Percentiles rank a stretch among this genome's conserved stretches.
phyloP scores from a whole-genome alignment of 805 yeast genomes.

The Candida rishiriensis region DNA sequence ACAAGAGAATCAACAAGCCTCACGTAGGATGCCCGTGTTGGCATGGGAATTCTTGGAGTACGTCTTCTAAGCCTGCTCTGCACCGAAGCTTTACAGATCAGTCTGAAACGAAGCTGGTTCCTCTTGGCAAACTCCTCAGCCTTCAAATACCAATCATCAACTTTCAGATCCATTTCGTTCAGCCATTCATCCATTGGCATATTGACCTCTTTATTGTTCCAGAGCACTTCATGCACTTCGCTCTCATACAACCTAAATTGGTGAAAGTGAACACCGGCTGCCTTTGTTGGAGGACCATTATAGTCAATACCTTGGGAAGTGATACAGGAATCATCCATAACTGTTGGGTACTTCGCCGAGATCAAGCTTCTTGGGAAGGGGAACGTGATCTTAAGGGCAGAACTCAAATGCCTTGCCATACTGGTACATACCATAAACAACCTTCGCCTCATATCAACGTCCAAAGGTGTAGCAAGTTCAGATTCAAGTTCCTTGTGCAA shows the following conservation, averaged over 20 bases:
- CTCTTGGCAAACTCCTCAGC: conserved; percentile 16
- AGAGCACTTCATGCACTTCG: conserved; percentile 14
- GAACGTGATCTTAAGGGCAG: conserved; percentile 7
- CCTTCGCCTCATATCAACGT: conserved; percentile 7
- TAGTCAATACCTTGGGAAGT: conserved; percentile 7
- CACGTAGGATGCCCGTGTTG: conserved; percentile 8
- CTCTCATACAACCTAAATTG: conserved; percentile 12
- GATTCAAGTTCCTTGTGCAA: conserved; percentile 8
- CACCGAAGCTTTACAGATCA: conserved; percentile 11
- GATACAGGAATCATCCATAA: conserved; percentile 13
- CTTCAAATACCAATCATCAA: conserved; percentile 10
- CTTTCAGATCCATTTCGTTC: conserved; percentile 8
- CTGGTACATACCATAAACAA: conserved; percentile 8
- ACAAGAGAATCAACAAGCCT: conserved; percentile 8
- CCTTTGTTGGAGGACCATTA: conserved; percentile 13
- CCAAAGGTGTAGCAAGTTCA: conserved; percentile 3
- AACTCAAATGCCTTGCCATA: conserved; percentile 13
- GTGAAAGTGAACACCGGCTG: conserved; percentile 13
- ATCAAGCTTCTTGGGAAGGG: conserved; percentile 9
- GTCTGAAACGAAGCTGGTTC: conserved; percentile 11
- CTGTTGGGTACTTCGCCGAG: conserved; percentile 7
- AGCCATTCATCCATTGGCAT: conserved; percentile 8
- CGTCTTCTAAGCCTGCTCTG: conserved; percentile 11
- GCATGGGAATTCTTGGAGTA: conserved; percentile 11
- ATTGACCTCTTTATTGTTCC: conserved; percentile 8